Conservation (phyloP, 2,329 filamentous ascomycete species). For the Plectosphaerella cucumerina region DNA sequence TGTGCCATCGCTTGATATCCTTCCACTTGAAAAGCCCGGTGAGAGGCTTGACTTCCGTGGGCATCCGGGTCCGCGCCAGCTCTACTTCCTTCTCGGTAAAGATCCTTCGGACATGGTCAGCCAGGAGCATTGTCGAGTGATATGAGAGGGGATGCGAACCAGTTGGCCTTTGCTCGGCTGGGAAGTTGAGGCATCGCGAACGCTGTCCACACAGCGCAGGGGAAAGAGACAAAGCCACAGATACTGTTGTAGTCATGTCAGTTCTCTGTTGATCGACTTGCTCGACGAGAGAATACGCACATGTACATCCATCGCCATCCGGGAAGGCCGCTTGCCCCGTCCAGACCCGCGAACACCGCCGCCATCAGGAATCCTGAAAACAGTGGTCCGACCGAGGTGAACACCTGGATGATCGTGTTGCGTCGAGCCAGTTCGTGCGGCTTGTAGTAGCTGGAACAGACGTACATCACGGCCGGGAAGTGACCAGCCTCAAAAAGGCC, state of each 20-base stretch:
- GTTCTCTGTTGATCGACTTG: not conserved
- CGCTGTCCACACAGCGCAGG: conserved; percentile 18
- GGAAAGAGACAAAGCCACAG: conserved; percentile 19
- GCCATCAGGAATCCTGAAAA: conserved; percentile 23
- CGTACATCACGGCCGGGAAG: conserved; percentile 23
- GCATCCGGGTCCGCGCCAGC: conserved; percentile 18
- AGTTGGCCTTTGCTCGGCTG: conserved; percentile 18
- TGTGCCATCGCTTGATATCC: conserved; percentile 22
- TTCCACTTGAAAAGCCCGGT: conserved; percentile 23
- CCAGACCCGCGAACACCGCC: conserved; percentile 14
- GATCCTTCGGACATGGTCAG: conserved; percentile 10
- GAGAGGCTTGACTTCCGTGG: conserved; percentile 14
- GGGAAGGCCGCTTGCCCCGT: conserved; percentile 14
- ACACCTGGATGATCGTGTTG: conserved; percentile 22
- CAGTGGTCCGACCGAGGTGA: conserved; percentile 17
- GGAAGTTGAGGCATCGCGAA: conserved; percentile 22
- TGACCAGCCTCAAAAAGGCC: conserved; percentile 23
- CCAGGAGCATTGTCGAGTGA: not conserved
- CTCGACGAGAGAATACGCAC: conserved; percentile 7
- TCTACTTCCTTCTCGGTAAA: conserved; percentile 17
- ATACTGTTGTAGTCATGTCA: conserved; percentile 8
- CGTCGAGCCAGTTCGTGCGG: conserved; percentile 23
- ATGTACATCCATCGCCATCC: conserved; percentile 23
- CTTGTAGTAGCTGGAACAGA: conserved; percentile 24
- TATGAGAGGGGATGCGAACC: conserved; percentile 4